These are phyloP conservation scores for Scedosporium boydii DNA, from an alignment of 2,329 filamentous ascomycete genomes.

Conservation along the genomic window DNA sequence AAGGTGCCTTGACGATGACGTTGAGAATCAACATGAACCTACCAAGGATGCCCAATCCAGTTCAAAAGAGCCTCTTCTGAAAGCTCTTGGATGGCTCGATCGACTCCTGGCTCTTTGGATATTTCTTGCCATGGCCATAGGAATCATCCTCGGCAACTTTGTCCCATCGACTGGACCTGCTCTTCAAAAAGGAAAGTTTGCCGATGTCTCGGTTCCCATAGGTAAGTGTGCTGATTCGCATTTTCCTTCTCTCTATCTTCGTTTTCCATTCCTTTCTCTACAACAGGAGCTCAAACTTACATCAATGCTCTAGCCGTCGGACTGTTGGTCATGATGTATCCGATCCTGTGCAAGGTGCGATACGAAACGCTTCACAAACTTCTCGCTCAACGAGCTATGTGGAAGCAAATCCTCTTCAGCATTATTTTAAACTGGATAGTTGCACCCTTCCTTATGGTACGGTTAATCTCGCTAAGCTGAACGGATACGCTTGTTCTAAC, in stretches of 20 bases:
- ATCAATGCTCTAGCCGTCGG: slow-evolving; percentile 52
- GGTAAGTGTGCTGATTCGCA: slow-evolving; percentile 25
- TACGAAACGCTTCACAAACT: slow-evolving; percentile 66
- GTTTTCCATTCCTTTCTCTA: neutral
- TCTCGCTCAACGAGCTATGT: slow-evolving; percentile 52
- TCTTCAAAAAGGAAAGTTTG: slow-evolving; percentile 62
- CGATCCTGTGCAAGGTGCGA: slow-evolving; percentile 77
- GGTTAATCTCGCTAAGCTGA: slow-evolving; percentile 5
- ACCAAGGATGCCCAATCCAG: neutral
- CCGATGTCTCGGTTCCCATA: slow-evolving; percentile 58
- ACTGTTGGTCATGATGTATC: slow-evolving; percentile 88
- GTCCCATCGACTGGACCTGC: slow-evolving; percentile 51
- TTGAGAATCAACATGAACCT: neutral
- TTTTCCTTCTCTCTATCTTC: neutral
- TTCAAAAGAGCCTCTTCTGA: slow-evolving; percentile 12
- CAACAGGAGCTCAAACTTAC: too few species aligned
- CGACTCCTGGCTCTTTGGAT: slow-evolving; percentile 64
- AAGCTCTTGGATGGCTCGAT: slow-evolving; percentile 49
- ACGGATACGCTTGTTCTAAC: neutral
- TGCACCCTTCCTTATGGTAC: slow-evolving; percentile 72
- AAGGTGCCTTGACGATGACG: neutral
- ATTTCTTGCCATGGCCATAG: slow-evolving; percentile 65
- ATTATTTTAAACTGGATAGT: slow-evolving; percentile 75
- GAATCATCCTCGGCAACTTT: slow-evolving; percentile 69
- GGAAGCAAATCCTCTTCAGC: slow-evolving; percentile 72